These are phyloP conservation scores for Arabis alpina DNA, from an alignment of 345 rosid genomes.

Conservation along the genomic window DNA sequence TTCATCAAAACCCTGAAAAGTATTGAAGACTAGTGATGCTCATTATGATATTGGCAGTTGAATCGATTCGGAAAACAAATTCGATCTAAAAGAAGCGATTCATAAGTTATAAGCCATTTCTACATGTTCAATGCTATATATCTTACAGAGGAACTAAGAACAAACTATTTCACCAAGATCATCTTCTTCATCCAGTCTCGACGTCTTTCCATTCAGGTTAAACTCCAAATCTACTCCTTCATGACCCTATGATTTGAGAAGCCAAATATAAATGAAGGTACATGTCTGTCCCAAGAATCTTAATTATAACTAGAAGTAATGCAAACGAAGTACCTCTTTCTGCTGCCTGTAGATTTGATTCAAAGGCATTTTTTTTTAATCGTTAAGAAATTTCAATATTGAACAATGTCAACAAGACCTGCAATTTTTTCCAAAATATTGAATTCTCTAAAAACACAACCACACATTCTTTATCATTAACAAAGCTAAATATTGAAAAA, in stretches of 20 bases:
- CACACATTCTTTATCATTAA: not conserved
- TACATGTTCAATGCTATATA: not conserved
- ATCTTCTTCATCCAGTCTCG: conserved; percentile 57
- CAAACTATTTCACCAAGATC: conserved; percentile 57
- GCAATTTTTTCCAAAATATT: too few species aligned
- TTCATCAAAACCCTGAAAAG: conserved; percentile 49
- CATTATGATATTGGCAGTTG: conserved; percentile 7
- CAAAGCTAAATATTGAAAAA: not conserved
- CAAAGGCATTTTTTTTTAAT: too few species aligned
- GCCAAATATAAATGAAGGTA: not conserved
- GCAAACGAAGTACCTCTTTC: conserved; percentile 54
- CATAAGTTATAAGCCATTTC: too few species aligned
- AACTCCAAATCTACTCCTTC: conserved; percentile 71
- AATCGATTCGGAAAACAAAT: not conserved
- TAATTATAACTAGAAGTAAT: not conserved
- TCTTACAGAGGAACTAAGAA: not conserved
- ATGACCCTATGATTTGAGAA: conserved; percentile 50
- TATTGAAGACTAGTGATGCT: conserved; percentile 17
- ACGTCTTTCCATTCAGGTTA: conserved; percentile 58
- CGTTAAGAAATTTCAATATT: too few species aligned
- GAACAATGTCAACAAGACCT: too few species aligned
- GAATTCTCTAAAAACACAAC: too few species aligned
- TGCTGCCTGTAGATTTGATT: conserved; percentile 49
- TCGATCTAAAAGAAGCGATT: too few species aligned
- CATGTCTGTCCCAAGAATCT: not conserved